Conservation (phyloP, 306 rosid species). For the Abrus pulchellus region DNA sequence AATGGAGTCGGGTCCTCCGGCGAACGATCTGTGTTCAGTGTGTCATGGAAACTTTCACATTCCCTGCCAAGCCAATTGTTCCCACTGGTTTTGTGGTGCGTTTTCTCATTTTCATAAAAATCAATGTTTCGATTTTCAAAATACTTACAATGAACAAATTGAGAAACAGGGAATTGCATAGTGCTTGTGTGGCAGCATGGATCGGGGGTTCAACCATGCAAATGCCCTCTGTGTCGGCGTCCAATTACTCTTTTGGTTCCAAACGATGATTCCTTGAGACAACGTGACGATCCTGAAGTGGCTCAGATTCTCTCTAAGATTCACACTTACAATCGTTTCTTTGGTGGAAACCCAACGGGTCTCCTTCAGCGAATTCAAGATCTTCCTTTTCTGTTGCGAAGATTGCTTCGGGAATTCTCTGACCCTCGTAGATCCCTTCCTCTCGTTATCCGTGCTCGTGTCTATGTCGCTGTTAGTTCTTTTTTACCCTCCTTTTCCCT, state of each 20-base stretch:
- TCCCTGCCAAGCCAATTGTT: constrained; percentile 95
- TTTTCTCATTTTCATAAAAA: background rate
- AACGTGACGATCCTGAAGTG: constrained; percentile 56
- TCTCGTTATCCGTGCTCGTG: constrained; percentile 80
- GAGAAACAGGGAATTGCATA: constrained; percentile 69
- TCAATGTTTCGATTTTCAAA: no score
- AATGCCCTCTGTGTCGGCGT: constrained; percentile 92
- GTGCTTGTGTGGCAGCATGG: constrained; percentile 80
- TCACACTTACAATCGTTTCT: constrained; percentile 70
- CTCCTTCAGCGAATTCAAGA: constrained; percentile 74
- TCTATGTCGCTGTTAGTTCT: constrained; percentile 72
- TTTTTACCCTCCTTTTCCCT: background rate
- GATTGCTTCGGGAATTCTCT: constrained; percentile 71
- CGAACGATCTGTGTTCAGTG: constrained; percentile 76
- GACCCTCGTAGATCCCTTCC: constrained; percentile 89
- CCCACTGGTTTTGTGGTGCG: constrained; percentile 96
- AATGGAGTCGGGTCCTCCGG: constrained; percentile 67
- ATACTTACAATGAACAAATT: no score
- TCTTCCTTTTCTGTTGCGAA: constrained; percentile 83
- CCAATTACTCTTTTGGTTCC: constrained; percentile 79
- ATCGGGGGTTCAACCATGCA: constrained; percentile 69
- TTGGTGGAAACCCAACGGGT: constrained; percentile 59
- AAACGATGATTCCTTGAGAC: constrained; percentile 51
- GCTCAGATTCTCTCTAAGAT: constrained; percentile 55
- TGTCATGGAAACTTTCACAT: constrained; percentile 73